Evolutionary conservation across 2,329 filamentous ascomycete genomes (phyloP), one percentile per base, ranked within the genome.

Genomic region (Fusarium sp.): DNA sequence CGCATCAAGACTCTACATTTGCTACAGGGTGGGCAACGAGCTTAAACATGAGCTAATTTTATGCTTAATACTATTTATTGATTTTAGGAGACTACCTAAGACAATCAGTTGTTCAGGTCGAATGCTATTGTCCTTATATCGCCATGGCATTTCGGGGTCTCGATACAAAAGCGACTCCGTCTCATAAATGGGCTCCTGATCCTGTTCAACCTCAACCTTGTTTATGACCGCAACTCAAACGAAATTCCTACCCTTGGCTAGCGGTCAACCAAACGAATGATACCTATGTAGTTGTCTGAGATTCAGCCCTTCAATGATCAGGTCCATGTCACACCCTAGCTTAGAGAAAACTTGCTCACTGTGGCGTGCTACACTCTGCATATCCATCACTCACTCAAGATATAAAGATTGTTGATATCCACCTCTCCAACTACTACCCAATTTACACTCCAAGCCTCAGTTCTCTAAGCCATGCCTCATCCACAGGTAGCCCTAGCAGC

Each of bases 11-110:
- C 10, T 13, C 27, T 11, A 13, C 10, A 30, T 13, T 30, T 30
- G 10, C 27, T 30, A 30, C 4, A 13, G 27, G 10, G 27, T 13
- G 27, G 10, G 27, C 27, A 10, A 30, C 30, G 25, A 25, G 43
- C 15, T 14, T 54, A 22, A 49, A 54, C 40, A 25, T 25, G 45
- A 41, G 52, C 17, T 56, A 56, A 56, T 52, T 56, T 56, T 56
- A 56, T 56, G 53, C 53, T 56, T 56, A 56, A 40, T 25, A 17
- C 11, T 20, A 20, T 25, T 11, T 17, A 20, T 25, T 3, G 32
- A 33, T 17, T 22, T 10, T 5, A 33, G 27, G 17, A 35, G 14
- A 4, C 10, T 8, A n/a, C n/a, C n/a, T n/a, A n/a, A 22, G 25
- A 39, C 15, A 30, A 30, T 5, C 9, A 30, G 27, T 13, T 30